A percentile compares a stretch with the other conserved stretches of the same genome.
These are phyloP conservation scores for Phytophthora syringae DNA, from an alignment of 352 stramenopile genomes.

Conservation along the genomic window DNA sequence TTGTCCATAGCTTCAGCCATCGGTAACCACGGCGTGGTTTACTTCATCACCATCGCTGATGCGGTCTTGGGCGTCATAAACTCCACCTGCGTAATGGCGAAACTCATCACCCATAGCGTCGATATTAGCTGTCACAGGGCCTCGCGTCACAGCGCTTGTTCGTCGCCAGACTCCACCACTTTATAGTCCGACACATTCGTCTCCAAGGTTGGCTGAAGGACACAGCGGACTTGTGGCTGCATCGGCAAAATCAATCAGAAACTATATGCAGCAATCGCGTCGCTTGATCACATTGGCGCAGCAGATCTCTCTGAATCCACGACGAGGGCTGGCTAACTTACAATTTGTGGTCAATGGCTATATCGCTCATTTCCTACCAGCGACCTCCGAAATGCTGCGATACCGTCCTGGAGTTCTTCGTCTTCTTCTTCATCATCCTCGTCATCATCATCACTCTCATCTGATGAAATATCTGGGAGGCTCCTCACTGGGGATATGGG, in stretches of 20 bases:
- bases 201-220: conserved; percentile 48
- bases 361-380: conserved; percentile 35
- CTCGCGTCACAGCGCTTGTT: conserved; percentile 70
- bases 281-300: no score
- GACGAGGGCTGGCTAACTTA: no score
- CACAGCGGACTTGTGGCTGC: conserved; percentile 58
- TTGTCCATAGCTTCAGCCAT: no score
- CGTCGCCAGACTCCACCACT: conserved; percentile 50
- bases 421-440: conserved; percentile 53
- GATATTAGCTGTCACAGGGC: conserved; percentile 82
- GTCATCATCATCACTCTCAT: conserved; percentile 68
- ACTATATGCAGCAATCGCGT: conserved; percentile 18
- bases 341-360: no score
- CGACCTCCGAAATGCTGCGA: conserved; percentile 49
- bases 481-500: conserved; percentile 43
- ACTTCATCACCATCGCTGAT: conserved; percentile 74
- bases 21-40: conserved; percentile 88
- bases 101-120: conserved; percentile 81
- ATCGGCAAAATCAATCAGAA: no score
- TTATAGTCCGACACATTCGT: conserved; percentile 59
- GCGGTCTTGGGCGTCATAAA: conserved; percentile 88
- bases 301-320: no score
- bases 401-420: conserved; percentile 42
- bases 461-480: conserved; percentile 53
- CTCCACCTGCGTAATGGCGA: conserved; percentile 81